These are phyloP conservation scores for Parachaetomium inaequale DNA, from an alignment of 495 filamentous ascomycete genomes.

Conservation along the genomic window DNA sequence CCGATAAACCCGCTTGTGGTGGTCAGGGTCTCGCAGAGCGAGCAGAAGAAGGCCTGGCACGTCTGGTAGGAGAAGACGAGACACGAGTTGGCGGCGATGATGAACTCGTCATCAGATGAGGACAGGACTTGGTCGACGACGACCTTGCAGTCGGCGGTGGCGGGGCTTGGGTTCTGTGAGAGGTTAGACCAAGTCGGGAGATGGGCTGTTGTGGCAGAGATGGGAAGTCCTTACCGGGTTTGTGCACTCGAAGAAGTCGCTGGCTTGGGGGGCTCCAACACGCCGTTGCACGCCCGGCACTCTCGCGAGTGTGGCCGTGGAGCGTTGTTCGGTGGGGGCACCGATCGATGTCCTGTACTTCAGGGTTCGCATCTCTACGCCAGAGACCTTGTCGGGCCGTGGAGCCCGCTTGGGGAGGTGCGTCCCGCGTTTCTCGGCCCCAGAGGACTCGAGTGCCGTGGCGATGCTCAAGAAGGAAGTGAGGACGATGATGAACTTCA, in stretches of 20 bases:
- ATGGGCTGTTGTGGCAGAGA: neutral
- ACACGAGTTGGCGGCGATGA: slow-evolving; percentile 38
- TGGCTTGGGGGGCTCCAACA: slow-evolving; percentile 22
- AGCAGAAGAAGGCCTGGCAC: slow-evolving; percentile 46
- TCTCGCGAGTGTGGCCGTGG: slow-evolving; percentile 26
- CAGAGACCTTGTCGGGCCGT: slow-evolving; percentile 16
- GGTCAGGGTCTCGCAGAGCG: slow-evolving; percentile 35
- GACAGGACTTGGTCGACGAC: slow-evolving; percentile 35
- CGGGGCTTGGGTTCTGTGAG: slow-evolving; percentile 30
- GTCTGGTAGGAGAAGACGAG: slow-evolving; percentile 36
- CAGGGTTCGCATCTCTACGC: slow-evolving; percentile 13
- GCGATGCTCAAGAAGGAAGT: slow-evolving; percentile 30
- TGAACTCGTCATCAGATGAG: slow-evolving; percentile 31
- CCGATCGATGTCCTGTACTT: slow-evolving; percentile 26
- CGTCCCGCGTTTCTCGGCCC: slow-evolving; percentile 14
- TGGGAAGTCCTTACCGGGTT: slow-evolving; percentile 31
- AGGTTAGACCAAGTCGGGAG: neutral
- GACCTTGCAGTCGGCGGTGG: slow-evolving; percentile 33
- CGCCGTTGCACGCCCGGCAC: slow-evolving; percentile 26
- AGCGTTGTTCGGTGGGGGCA: slow-evolving; percentile 24
- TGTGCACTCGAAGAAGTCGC: slow-evolving; percentile 41
- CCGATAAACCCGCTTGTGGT: slow-evolving; percentile 41
- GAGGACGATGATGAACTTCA: slow-evolving; percentile 36
- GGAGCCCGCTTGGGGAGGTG: neutral
- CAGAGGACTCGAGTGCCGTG: slow-evolving; percentile 24